Base-by-base conservation (phyloP, 2,329 filamentous ascomycete species). In the Aspergillus sp. region DNA sequence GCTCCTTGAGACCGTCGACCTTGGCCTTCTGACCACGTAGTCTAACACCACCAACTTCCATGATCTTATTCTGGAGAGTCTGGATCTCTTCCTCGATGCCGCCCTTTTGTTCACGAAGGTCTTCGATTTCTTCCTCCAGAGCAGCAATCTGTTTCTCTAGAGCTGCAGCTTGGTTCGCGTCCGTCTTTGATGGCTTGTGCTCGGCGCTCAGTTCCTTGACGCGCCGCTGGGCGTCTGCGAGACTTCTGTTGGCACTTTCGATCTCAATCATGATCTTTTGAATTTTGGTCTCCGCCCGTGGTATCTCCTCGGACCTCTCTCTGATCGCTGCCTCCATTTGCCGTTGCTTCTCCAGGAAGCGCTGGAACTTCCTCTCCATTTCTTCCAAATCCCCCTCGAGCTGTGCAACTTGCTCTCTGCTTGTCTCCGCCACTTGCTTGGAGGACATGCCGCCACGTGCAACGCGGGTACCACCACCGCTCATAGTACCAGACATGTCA, bases 401-500 rank as follows among this genome's bases (percentile, higher is more conserved):
- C 78, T 95, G 93, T 53, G 85, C 75, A 3, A 99, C 94, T 70
- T 96, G 91, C 66, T 98, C 94, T 75, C 92, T 93, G 55, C 88
- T 90, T 15, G 90, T 90, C 60, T 96, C 92, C 1, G 91, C 86
- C n/a, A 91, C 89, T 49, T 96, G 87, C 78, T 97, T 98, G 10
- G 93, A 96, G 0, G 94, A 98, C 96, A 99, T 99, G 59, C 92
- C 87, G 0, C 96, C 96, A 72, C 89, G 92, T 69, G 94, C 93
- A 59, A 95, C 91, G 15, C 91, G 91, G 49, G 87, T 94, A 59
- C 95, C 95, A 82, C 95, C 95, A 81, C 95, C 95, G 60, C 91
- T 97, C 95, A 99, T 98, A 38, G 95, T 98, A 82, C 95, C 95
- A 1, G 94, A 97, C 74, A 96, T 96, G 79, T 99, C 95, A 67